phyloP scores from a whole-genome alignment of 257 asterid species.

The Echium plantagineum region DNA sequence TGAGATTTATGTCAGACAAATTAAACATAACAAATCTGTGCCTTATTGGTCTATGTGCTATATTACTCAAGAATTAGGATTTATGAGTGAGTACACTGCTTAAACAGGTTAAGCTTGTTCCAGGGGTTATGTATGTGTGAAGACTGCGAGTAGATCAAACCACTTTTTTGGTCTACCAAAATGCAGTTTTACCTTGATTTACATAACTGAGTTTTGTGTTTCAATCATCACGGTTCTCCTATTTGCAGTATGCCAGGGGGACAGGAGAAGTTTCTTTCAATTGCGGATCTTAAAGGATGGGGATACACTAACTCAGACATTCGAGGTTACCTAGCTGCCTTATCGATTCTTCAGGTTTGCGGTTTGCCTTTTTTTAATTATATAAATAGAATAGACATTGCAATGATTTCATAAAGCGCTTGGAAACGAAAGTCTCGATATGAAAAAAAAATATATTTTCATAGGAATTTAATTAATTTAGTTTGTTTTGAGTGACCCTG shows the following conservation, averaged over 20 bases:
- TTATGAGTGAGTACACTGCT: no score
- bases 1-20: no score
- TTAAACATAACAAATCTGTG: no score
- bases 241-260: slow-evolving; percentile 56
- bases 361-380: not conserved
- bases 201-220: not conserved
- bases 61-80: no score
- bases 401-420: not conserved
- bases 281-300: slow-evolving; percentile 72
- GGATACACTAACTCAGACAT: slow-evolving; percentile 61
- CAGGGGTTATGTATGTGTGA: not conserved
- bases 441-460: no score
- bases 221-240: not conserved
- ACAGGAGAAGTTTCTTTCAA: slow-evolving; percentile 72
- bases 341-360: slow-evolving; percentile 57
- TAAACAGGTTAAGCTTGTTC: no score
- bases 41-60: no score
- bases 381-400: not conserved
- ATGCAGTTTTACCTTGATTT: not conserved
- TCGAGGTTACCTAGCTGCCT: slow-evolving; percentile 74
- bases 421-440: not conserved
- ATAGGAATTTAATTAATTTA: not conserved
- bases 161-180: not conserved
- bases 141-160: not conserved
- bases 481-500: not conserved